Conservation (phyloP, 352 stramenopile species). For the Pythium apleroticum region DNA sequence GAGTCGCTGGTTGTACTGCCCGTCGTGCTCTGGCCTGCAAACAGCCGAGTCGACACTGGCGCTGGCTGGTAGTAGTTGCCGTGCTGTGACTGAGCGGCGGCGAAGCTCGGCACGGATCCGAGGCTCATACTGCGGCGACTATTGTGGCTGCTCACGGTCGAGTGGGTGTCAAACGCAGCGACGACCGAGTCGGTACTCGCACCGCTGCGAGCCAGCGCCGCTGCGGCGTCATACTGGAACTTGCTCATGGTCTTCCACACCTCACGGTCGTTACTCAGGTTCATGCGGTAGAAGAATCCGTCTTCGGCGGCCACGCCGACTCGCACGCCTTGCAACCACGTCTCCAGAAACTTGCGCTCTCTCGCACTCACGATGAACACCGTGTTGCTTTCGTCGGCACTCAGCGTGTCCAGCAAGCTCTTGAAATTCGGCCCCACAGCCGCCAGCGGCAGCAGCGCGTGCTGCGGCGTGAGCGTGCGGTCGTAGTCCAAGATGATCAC, state of each 20-base stretch:
- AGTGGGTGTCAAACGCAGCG: conserved; percentile 7
- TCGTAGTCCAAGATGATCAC: conserved; percentile 91
- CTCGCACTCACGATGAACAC: conserved; percentile 77
- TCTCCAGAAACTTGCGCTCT: conserved; percentile 89
- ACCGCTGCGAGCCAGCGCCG: conserved; percentile 11
- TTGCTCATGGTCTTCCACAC: conserved; percentile 86
- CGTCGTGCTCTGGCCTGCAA: background rate
- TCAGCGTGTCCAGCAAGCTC: conserved; percentile 67
- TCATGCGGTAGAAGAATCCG: conserved; percentile 82
- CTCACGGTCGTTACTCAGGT: conserved; percentile 64
- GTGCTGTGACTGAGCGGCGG: conserved; percentile 1
- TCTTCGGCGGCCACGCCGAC: conserved; percentile 77
- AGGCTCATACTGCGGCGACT: conserved; percentile 25
- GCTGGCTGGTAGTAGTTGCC: conserved; percentile 12
- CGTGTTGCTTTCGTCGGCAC: conserved; percentile 62
- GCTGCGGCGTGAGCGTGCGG: conserved; percentile 75
- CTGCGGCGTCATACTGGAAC: conserved; percentile 70
- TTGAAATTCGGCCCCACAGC: conserved; percentile 80
- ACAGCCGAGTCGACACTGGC: conserved; percentile 6
- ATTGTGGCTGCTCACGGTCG: conserved; percentile 9
- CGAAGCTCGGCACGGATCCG: conserved; percentile 16
- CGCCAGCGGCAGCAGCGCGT: conserved; percentile 76
- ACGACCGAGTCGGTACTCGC: conserved; percentile 7
- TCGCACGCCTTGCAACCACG: conserved; percentile 75
- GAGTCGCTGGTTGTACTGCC: background rate